phyloP scores from a whole-genome alignment of 345 rosid species.

The Populus euphratica region DNA sequence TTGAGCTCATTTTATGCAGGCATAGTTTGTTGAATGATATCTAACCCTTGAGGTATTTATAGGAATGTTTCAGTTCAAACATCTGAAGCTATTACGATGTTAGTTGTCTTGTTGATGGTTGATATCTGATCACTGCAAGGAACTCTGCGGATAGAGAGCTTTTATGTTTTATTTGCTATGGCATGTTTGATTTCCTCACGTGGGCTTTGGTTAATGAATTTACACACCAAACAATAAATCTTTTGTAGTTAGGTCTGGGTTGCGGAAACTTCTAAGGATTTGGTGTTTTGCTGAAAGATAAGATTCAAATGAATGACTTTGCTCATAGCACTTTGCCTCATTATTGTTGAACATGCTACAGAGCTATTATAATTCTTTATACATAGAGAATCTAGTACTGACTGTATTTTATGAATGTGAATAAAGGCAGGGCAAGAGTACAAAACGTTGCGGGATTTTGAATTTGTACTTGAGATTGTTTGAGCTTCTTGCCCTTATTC shows the following conservation, averaged over 20 bases:
- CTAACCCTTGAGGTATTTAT: background rate
- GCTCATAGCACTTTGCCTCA: background rate
- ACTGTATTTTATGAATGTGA: background rate
- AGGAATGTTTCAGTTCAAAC: background rate
- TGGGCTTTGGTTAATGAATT: background rate
- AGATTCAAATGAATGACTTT: background rate
- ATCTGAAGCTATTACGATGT: background rate
- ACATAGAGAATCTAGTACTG: background rate
- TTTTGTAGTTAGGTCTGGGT: background rate
- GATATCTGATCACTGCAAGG: background rate
- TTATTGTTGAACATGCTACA: background rate
- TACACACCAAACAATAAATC: background rate
- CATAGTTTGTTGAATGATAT: background rate
- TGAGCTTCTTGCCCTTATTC: background rate
- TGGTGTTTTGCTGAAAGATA: background rate
- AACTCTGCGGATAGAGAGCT: background rate
- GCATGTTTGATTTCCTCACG: background rate
- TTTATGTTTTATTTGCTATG: background rate
- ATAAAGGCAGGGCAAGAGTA: background rate
- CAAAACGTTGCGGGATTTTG: background rate
- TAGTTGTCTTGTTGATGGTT: background rate
- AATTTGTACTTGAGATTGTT: background rate
- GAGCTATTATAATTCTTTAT: too few relatives aligned
- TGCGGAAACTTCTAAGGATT: background rate
- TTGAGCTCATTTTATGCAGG: background rate